Conservation (phyloP, 768 basidiomycete species). For the Gautieria morchelliformis region DNA sequence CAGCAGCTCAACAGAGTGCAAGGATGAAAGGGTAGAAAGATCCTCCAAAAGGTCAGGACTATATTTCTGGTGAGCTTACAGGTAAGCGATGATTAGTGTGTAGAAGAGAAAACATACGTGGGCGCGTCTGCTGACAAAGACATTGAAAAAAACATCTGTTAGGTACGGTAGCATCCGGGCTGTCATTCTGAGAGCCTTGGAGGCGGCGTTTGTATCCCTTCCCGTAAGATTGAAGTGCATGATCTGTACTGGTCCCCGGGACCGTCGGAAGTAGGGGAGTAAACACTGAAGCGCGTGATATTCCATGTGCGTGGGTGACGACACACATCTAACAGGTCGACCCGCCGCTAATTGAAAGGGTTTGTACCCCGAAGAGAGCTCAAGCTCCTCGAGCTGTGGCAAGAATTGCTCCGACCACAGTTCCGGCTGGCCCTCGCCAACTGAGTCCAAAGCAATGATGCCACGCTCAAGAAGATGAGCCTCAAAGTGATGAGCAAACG, state of each 20-base stretch:
- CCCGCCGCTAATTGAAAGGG: constrained; percentile 7
- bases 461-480: background rate
- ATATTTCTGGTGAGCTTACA: background rate
- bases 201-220: constrained; percentile 2
- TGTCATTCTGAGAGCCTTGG: background rate
- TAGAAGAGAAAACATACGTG: constrained; percentile 1
- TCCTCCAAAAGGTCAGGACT: constrained; percentile 4
- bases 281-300: background rate
- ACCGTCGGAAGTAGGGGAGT: constrained; percentile 5
- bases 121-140: constrained; percentile 8
- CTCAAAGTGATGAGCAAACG: constrained; percentile 6
- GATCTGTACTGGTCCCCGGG: constrained; percentile 3
- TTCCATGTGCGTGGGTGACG: constrained; percentile 4
- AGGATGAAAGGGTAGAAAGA: constrained; percentile 2
- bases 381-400: background rate
- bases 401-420: background rate
- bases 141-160: constrained; percentile 6
- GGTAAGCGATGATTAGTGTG: background rate
- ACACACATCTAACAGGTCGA: constrained; percentile 1
- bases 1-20: constrained; percentile 5
- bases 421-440: background rate
- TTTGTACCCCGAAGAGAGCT: background rate
- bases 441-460: constrained; percentile 1
- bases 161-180: constrained; percentile 2
- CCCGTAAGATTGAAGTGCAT: constrained; percentile 6